Conservation (phyloP, 2,329 filamentous ascomycete species). For the Boeremia exigua region DNA sequence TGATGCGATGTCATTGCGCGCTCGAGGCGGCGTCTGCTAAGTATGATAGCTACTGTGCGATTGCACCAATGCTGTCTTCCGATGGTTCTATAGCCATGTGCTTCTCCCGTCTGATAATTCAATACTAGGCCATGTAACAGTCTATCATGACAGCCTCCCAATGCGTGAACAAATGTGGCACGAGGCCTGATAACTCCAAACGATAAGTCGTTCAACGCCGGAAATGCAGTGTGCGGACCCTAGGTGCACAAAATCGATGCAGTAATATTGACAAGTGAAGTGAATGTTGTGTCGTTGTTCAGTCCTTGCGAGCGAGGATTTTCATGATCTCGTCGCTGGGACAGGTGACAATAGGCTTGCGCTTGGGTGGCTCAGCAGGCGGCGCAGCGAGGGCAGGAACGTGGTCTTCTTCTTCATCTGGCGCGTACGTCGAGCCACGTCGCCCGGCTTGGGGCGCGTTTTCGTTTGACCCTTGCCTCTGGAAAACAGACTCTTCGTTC, state of each 20-base stretch:
- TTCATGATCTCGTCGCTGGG: slow-evolving; percentile 37
- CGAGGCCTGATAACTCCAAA: slow-evolving; percentile 2
- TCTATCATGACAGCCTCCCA: slow-evolving; percentile 16
- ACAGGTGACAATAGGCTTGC: slow-evolving; percentile 25
- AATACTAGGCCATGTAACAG: slow-evolving; percentile 7
- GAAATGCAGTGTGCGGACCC: slow-evolving; percentile 23
- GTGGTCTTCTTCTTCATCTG: slow-evolving; percentile 16
- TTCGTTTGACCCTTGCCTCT: slow-evolving; percentile 12
- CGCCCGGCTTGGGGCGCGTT: slow-evolving; percentile 18
- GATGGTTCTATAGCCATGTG: not conserved
- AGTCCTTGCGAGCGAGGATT: slow-evolving; percentile 30
- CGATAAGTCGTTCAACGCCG: not conserved
- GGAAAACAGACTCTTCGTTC: slow-evolving; percentile 1
- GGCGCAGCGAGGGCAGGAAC: slow-evolving; percentile 13
- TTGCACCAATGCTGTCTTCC: not conserved
- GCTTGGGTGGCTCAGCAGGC: slow-evolving; percentile 18
- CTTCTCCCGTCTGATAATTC: not conserved
- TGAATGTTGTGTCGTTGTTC: slow-evolving; percentile 11
- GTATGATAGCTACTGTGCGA: not conserved
- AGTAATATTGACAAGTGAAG: slow-evolving; percentile 33
- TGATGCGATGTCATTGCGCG: slow-evolving; percentile 9
- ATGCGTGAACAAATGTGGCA: slow-evolving; percentile 3
- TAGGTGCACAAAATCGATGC: slow-evolving; percentile 19
- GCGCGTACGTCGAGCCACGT: slow-evolving; percentile 22
- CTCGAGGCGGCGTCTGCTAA: slow-evolving; percentile 3